phyloP scores from a whole-genome alignment of 1,139 yeast species.

The Candida neerlandica region DNA sequence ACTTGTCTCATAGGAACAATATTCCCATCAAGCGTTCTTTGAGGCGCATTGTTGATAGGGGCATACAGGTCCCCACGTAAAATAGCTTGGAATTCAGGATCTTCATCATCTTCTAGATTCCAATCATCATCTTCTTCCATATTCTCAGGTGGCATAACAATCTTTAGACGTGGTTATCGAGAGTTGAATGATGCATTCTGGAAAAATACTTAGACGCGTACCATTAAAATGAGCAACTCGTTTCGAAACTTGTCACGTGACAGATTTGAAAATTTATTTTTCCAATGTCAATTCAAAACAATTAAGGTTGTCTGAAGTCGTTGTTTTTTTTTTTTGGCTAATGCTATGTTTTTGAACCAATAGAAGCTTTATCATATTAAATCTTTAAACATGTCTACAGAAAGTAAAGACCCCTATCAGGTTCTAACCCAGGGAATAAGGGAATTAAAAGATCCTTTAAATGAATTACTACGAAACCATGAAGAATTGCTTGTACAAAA shows the following conservation, averaged over 20 bases:
- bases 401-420: slow-evolving; percentile 24
- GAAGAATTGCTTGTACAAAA: slow-evolving; percentile 31
- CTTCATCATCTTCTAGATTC: slow-evolving; percentile 19
- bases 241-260: not conserved
- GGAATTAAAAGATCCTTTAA: slow-evolving; percentile 26
- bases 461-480: slow-evolving; percentile 27
- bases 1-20: not conserved
- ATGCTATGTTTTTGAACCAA: no score
- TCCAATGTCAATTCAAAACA: no score
- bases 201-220: not conserved
- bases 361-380: not conserved
- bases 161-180: no score
- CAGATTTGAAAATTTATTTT: not conserved
- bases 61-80: slow-evolving; percentile 4
- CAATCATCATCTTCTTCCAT: slow-evolving; percentile 15
- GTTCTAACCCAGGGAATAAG: slow-evolving; percentile 24
- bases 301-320: no score
- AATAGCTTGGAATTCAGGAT: slow-evolving; percentile 17
- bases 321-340: no score
- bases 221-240: no score
- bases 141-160: not conserved
- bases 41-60: slow-evolving; percentile 1
- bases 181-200: not conserved
- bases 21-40: slow-evolving; percentile 11
- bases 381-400: not conserved